phyloP scores from a whole-genome alignment of 1,284 basidiomycete genomes.

The Microbotryum scabiosae region DNA sequence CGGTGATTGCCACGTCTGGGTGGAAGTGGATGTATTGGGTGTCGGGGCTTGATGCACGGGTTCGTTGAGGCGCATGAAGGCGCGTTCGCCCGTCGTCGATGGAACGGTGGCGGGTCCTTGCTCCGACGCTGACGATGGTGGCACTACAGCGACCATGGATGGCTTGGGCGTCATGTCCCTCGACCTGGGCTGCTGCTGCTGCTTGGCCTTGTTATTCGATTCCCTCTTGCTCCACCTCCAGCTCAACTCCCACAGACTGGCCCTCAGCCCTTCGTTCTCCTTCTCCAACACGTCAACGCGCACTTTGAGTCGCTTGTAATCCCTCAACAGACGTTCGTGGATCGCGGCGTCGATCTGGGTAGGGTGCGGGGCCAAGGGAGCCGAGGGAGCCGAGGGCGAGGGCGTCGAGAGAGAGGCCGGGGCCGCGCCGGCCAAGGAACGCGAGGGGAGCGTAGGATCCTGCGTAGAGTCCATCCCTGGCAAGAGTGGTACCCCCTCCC shows the following conservation, averaged over 20 bases:
- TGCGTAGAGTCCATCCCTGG: too few relatives aligned
- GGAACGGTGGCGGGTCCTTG: background rate
- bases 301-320: constrained; percentile 11
- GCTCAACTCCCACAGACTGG: constrained; percentile 13
- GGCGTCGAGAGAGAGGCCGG: too few relatives aligned
- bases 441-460: too few relatives aligned
- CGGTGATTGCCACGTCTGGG: background rate
- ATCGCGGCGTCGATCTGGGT: constrained; percentile 5
- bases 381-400: too few relatives aligned
- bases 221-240: constrained; percentile 5
- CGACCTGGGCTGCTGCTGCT: background rate
- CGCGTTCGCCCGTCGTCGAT: background rate
- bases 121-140: background rate
- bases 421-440: too few relatives aligned
- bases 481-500: too few relatives aligned
- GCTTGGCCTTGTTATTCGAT: background rate
- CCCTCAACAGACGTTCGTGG: constrained; percentile 7
- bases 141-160: background rate
- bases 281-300: constrained; percentile 5
- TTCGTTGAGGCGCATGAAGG: constrained; percentile 12
- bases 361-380: background rate
- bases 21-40: background rate
- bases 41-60: background rate
- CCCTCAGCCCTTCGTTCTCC: constrained; percentile 14
- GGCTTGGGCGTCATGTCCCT: background rate